A percentile compares a stretch with the other conserved stretches of the same genome.
Evolutionary conservation across 192 early-diverging fungal species (phyloP).

Genomic region (Backusella psychrophila): DNA sequence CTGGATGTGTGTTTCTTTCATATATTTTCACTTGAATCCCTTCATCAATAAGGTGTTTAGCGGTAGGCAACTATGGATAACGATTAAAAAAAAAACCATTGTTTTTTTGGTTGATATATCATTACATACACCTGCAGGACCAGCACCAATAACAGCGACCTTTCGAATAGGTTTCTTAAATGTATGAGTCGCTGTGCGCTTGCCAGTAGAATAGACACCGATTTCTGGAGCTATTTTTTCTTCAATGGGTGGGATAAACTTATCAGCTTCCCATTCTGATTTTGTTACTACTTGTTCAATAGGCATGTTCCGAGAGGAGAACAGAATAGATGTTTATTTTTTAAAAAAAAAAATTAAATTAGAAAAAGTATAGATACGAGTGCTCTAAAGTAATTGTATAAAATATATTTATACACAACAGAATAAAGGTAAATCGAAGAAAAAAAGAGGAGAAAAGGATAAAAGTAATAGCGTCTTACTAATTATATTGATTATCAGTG

Average conservation of each 20-base stretch:
- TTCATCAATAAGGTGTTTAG: constrained; percentile 19
- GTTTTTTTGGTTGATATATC: not conserved
- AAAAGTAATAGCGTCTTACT: not conserved
- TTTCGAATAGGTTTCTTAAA: constrained; percentile 6
- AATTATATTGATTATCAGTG: not conserved
- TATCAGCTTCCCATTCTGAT: not conserved
- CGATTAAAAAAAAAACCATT: not conserved
- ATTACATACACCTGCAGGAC: constrained; percentile 26
- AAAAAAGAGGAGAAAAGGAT: not conserved
- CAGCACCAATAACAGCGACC: constrained; percentile 27
- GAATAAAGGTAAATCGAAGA: not conserved
- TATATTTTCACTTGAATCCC: constrained; percentile 19
- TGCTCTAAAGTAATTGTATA: too few relatives aligned
- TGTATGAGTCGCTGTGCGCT: not conserved
- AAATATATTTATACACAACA: not conserved
- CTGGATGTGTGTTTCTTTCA: constrained; percentile 18
- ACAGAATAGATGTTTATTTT: too few relatives aligned
- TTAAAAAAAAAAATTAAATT: too few relatives aligned
- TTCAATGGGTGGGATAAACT: not conserved
- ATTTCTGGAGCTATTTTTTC: not conserved
- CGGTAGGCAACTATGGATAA: constrained; percentile 15
- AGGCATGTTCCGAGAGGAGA: not conserved
- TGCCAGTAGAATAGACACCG: not conserved
- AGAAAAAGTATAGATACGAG: not conserved
- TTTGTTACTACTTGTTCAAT: not conserved